Evolutionary conservation across 306 rosid genomes (phyloP).

Genomic region (Rosa chinensis): DNA sequence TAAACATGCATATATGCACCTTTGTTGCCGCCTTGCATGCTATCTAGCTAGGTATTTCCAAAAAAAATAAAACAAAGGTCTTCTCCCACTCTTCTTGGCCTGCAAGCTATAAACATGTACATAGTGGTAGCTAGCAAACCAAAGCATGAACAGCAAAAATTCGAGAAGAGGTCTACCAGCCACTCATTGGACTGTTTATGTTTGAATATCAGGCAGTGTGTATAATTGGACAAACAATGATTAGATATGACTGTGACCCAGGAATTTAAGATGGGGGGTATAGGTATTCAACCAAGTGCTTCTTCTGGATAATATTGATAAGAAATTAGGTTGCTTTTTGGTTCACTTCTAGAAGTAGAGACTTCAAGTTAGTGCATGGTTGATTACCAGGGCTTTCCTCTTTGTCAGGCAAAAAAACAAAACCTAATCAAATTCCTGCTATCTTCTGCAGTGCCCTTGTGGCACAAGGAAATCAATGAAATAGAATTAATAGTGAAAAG

Average conservation of each 20-base stretch:
- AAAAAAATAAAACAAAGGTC: not conserved
- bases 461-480: not conserved
- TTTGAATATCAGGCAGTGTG: not conserved
- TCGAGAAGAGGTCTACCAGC: conserved; percentile 3
- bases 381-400: not conserved
- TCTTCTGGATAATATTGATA: not conserved
- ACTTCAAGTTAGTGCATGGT: not conserved
- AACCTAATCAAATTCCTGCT: not conserved
- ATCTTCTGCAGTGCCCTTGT: not conserved
- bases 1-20: not conserved
- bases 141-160: not conserved
- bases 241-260: not conserved
- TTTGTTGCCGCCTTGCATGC: not conserved
- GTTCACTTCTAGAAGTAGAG: conserved; percentile 8
- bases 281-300: not conserved
- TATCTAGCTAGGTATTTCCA: not conserved
- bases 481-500: not conserved
- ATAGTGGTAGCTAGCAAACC: not conserved
- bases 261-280: not conserved
- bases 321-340: not conserved
- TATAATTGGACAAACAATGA: not conserved
- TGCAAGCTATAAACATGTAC: not conserved
- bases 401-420: not conserved
- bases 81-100: not conserved
- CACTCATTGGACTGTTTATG: not conserved